These are phyloP conservation scores for Aspergillus proliferans DNA, from an alignment of 2,329 filamentous ascomycete genomes.

Conservation along the genomic window DNA sequence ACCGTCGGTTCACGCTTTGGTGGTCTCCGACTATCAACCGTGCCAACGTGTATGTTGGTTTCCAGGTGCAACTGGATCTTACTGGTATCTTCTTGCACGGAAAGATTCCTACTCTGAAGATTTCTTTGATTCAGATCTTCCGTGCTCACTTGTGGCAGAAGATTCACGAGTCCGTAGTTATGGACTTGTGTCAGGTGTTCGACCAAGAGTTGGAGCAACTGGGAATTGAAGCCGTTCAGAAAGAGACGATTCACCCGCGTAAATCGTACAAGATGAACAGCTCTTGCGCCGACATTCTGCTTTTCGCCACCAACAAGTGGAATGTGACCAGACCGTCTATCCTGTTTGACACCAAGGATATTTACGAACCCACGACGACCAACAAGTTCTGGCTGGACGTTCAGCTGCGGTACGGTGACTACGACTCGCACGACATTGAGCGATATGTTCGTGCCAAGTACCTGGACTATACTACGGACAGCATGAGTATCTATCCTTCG, in stretches of 20 bases:
- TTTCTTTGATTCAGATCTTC: constrained; percentile 98
- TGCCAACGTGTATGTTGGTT: constrained; percentile 97
- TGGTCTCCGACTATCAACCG: constrained; percentile 93
- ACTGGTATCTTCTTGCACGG: constrained; percentile 99
- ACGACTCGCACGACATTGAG: constrained; percentile 98
- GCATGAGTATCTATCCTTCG: constrained; percentile 96
- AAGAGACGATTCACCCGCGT: constrained; percentile 97
- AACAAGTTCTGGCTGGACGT: constrained; percentile 99
- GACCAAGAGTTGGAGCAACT: constrained; percentile 94
- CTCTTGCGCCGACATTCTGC: constrained; percentile 91
- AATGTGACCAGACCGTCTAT: constrained; percentile 91
- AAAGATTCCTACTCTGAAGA: constrained; percentile 97
- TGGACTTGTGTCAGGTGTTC: constrained; percentile 98
- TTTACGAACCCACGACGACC: constrained; percentile 85
- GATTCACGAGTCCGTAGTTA: constrained; percentile 96
- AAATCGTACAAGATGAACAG: constrained; percentile 99
- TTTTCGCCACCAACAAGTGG: constrained; percentile 98
- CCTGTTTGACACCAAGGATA: constrained; percentile 92
- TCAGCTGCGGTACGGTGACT: constrained; percentile 92
- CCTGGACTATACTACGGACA: constrained; percentile 96
- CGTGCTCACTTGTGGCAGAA: constrained; percentile 99
- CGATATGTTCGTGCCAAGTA: constrained; percentile 97
- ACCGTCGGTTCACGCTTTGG: constrained; percentile 97
- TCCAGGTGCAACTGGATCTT: constrained; percentile 95
- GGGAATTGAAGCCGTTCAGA: constrained; percentile 95